Percentiles rank a stretch among this genome's conserved stretches.
Conservation (phyloP, 805 yeast species). For the Pichia rugopelliculosa region DNA sequence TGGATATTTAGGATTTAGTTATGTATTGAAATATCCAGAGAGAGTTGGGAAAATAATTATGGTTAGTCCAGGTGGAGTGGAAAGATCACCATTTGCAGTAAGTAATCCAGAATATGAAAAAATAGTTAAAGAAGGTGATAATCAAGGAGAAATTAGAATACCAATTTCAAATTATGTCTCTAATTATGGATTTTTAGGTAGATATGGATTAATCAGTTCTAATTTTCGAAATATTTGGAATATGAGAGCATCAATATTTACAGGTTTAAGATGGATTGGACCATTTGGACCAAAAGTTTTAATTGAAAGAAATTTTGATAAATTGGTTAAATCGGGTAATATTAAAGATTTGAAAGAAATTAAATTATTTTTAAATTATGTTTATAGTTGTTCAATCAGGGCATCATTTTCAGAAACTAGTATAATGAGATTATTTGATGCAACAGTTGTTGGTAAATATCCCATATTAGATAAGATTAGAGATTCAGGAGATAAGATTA, state of each 20-base stretch:
- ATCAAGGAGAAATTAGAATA: constrained; percentile 5
- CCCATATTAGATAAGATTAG: constrained; percentile 57
- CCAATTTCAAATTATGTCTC: constrained; percentile 37
- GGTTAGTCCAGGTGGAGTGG: constrained; percentile 75
- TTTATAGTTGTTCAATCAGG: constrained; percentile 26
- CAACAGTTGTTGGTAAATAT: constrained; percentile 53
- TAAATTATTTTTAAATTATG: constrained; percentile 25
- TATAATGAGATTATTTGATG: constrained; percentile 43
- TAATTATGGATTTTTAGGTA: constrained; percentile 37
- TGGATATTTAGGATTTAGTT: constrained; percentile 56
- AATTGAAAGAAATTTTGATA: constrained; percentile 22
- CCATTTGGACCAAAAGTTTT: constrained; percentile 30
- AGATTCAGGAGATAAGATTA: constrained; percentile 16
- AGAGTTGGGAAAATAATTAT: constrained; percentile 47
- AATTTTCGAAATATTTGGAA: constrained; percentile 33
- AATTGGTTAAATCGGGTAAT: constrained; percentile 24
- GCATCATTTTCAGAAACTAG: constrained; percentile 29
- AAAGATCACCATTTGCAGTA: constrained; percentile 56
- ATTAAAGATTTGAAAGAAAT: constrained; percentile 22
- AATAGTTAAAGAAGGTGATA: constrained; percentile 3
- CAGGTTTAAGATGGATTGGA: constrained; percentile 39
- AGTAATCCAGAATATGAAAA: constrained; percentile 30
- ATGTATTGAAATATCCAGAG: constrained; percentile 51
- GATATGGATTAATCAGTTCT: constrained; percentile 36
- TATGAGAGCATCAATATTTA: constrained; percentile 39